Evolutionary conservation across 2,329 filamentous ascomycete species (phyloP).

Genomic region (Diaporthe longicolla): DNA sequence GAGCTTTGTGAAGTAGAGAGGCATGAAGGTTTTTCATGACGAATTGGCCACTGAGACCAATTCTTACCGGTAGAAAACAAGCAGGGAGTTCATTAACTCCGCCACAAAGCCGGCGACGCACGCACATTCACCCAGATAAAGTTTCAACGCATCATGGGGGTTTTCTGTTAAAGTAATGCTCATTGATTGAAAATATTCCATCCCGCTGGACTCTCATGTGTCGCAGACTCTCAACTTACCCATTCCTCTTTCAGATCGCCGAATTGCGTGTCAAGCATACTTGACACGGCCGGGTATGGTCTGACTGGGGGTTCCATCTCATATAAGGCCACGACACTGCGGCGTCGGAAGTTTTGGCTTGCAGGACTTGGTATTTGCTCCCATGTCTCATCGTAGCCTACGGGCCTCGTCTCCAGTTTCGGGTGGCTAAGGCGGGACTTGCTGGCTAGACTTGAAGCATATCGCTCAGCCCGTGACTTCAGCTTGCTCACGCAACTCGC

Average conservation of each 20-base stretch:
- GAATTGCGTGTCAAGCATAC: constrained; percentile 10
- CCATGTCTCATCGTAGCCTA: not conserved
- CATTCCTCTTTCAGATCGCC: constrained; percentile 17
- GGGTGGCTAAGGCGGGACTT: not conserved
- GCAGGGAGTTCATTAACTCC: not conserved
- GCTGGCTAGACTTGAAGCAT: not conserved
- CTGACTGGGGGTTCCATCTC: constrained; percentile 21
- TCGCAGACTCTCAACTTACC: not conserved
- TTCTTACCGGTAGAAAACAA: too few relatives aligned
- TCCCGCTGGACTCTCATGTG: not conserved
- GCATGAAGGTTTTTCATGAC: not conserved
- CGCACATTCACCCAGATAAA: not conserved
- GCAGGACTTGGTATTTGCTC: constrained; percentile 19
- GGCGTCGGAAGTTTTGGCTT: not conserved
- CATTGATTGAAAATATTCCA: not conserved
- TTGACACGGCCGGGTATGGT: constrained; percentile 22
- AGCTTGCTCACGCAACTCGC: not conserved
- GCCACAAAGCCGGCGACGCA: too few relatives aligned
- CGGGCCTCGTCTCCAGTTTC: constrained; percentile 5
- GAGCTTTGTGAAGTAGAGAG: not conserved
- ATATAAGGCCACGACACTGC: constrained; percentile 14
- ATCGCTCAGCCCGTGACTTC: constrained; percentile 10
- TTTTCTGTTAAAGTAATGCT: not conserved
- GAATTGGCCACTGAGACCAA: too few relatives aligned
- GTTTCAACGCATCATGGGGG: not conserved